Evolutionary conservation across 306 rosid species (phyloP), one percentile per base, ranked within the genome.

Genomic region (Ormosia semicastrata): DNA sequence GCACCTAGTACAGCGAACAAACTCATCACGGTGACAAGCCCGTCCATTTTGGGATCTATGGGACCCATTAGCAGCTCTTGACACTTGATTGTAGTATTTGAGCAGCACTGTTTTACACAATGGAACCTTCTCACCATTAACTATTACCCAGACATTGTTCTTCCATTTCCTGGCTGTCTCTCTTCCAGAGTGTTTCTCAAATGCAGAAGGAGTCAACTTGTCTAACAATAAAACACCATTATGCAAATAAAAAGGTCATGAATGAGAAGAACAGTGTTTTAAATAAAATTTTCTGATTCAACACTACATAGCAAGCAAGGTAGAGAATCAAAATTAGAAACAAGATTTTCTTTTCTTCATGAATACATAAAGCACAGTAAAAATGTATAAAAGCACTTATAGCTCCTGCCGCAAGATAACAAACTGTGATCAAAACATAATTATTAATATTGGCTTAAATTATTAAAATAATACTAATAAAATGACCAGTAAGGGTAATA

Each of bases 121-220:
- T 7, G 98, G 90, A 76, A 93, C 95, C 94, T 95, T 95, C 85
- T 95, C 97, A 17, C 97, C 98, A 34, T 95, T 81, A 70, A 87
- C 91, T 73, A 95, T 95, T 29, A 95, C 95, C 99, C 99, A 95
- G 8, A 93, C 78, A 82, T 95, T 95, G 66, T 95, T 95, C 90
- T 95, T 95, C 99, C 99, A 95, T 90, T 95, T 95, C 88, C 98
- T 88, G 30, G 98, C 95, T 2, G 98, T 89, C 84, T 95, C 99
- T 85, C 98, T 89, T 84, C 99, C 99, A 60, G 99, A 95, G 86
- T 95, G 99, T 78, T 95, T 95, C 86, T 95, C 99, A 90, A 95
- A 95, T 79, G 97, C 93, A 70, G 99, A 88, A 37, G 99, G 99
- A 78, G 89, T 87, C 94, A 95, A 52, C 85, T 92, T 95, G 70